Evolutionary conservation across 83 land plant genomes (phyloP), one percentile per base, ranked within the genome.

Genomic region (Picea abies): DNA sequence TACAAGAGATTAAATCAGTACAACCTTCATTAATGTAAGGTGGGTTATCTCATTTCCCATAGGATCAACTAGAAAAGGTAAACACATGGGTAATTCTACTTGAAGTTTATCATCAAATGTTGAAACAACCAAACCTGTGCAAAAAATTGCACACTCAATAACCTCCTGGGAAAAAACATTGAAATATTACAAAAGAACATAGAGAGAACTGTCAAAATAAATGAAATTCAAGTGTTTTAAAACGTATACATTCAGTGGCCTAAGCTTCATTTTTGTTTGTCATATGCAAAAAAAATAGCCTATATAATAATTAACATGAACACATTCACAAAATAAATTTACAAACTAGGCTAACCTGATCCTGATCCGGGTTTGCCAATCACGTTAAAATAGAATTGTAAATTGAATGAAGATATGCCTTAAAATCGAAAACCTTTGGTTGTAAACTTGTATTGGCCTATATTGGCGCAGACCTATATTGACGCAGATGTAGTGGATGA

Each of bases 11-110:
- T 47, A 0, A 1, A 11, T 22, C 8, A 37, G 52, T 49, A 64
- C 29, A 72, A 96, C 99, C 97, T 97, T 97, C 49, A 97, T 98
- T 82, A 97, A 92, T 80, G 99, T 97, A 25, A 97, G 97, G 16
- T 98, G 87, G 14, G 99, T 97, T 76, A 97, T 96, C 85, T 96
- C 99, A 91, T 97, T 97, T 23, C 99, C 97, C 92, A 97, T 92
- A 0, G 96, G 92, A 84, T 97, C 99, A 82, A 97, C 89, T 65
- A 97, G 86, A 39, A 97, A 84, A 73, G 99, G 96, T 76, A 97
- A 96, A 83, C 98, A 97, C 4, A 90, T 82, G 32, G 88, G 87
- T 60, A 97, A 88, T 69, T 96, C 97, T 35, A 32, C 47, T 75
- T 89, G 82, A 65, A 97, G 95, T 35, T 91, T 84, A 86, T 97